These are phyloP conservation scores for Dactylonectria macrodidyma DNA, from an alignment of 2,329 filamentous ascomycete species.

Conservation along the genomic window DNA sequence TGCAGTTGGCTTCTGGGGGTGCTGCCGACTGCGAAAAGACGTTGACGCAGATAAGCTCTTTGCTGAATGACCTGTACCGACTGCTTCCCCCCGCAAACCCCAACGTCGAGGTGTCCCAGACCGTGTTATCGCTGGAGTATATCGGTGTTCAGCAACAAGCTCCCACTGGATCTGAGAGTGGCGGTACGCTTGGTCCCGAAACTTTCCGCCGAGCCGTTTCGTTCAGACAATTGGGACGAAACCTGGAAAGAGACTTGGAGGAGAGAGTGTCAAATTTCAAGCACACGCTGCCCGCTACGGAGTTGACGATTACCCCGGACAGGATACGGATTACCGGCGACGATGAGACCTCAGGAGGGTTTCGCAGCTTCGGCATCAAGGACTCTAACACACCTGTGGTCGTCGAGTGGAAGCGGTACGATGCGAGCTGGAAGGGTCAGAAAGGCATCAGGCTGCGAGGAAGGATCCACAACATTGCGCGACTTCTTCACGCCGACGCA, in stretches of 20 bases:
- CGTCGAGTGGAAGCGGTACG: neutral
- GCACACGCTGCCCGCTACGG: no score
- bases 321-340: neutral
- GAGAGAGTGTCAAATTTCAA: no score
- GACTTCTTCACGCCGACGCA: neutral
- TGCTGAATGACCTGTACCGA: neutral
- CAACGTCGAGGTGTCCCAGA: neutral
- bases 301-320: no score
- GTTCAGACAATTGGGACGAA: no score
- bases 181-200: no score
- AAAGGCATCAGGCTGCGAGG: neutral
- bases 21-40: no score
- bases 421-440: neutral
- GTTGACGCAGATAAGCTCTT: neutral
- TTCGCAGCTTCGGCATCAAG: neutral
- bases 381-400: neutral
- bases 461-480: neutral
- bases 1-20: neutral
- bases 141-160: neutral
- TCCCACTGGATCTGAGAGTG: neutral
- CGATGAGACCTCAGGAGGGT: neutral
- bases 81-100: neutral
- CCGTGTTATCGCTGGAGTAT: neutral
- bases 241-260: no score
- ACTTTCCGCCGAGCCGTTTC: no score